Conservation (phyloP, 2,329 filamentous ascomycete genomes). For the Verticillium alfalfae region DNA sequence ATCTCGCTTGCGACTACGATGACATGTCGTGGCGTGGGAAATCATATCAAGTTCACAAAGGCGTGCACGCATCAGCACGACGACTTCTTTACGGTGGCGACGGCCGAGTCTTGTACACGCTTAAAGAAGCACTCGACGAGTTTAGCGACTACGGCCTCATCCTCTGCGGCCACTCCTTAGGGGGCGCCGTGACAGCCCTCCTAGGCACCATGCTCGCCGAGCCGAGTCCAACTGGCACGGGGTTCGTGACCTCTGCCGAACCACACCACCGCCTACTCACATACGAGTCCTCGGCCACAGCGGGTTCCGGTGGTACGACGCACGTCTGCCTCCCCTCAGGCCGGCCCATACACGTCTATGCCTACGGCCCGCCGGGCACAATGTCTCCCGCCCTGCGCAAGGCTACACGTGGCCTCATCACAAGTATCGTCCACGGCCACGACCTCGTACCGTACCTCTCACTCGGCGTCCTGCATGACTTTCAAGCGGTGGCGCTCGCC, state of each 20-base stretch:
- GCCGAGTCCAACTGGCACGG: conserved; percentile 46
- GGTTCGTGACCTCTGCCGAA: conserved; percentile 56
- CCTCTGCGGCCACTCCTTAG: conserved; percentile 64
- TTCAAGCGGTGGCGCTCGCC: conserved; percentile 65
- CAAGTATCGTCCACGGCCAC: conserved; percentile 66
- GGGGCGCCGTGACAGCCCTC: conserved; percentile 64
- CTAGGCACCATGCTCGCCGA: conserved; percentile 67
- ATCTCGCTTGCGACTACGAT: conserved; percentile 71
- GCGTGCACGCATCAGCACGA: conserved; percentile 65
- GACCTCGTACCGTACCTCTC: conserved; percentile 72
- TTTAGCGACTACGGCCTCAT: conserved; percentile 66
- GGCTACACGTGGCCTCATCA: conserved; percentile 68
- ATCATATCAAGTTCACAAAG: conserved; percentile 67
- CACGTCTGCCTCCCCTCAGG: conserved; percentile 56
- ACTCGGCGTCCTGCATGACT: conserved; percentile 67
- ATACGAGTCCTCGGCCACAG: conserved; percentile 8
- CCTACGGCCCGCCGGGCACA: conserved; percentile 69
- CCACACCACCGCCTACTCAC: conserved; percentile 35
- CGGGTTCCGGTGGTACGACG: conserved; percentile 14
- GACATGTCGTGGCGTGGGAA: conserved; percentile 58
- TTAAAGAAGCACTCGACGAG: conserved; percentile 60
- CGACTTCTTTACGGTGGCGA: conserved; percentile 63
- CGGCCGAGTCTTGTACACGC: conserved; percentile 59
- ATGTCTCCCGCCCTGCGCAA: conserved; percentile 65
- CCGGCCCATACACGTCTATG: conserved; percentile 72